Conservation (phyloP, 2,329 filamentous ascomycete genomes). For the Myotisia sp. region DNA sequence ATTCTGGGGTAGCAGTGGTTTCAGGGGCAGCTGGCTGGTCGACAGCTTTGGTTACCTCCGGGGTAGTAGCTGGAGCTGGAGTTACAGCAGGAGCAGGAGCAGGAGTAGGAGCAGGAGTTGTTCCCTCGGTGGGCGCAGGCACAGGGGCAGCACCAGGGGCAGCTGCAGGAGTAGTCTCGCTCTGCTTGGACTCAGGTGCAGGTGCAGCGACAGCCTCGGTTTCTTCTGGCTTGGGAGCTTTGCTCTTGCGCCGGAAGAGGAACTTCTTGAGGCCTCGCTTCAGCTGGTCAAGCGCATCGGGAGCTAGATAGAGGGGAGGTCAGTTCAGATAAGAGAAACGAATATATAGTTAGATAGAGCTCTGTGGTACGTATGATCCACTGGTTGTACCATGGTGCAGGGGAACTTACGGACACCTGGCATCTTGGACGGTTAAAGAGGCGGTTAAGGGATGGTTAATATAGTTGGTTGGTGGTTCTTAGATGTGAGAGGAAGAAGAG, state of each 20-base stretch:
- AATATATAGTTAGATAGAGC: neutral
- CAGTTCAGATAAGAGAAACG: neutral
- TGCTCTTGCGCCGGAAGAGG: slow-evolving; percentile 21
- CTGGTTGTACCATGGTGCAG: neutral
- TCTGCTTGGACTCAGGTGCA: slow-evolving; percentile 9
- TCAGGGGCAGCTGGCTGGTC: slow-evolving; percentile 2
- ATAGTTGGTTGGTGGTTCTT: too few species aligned
- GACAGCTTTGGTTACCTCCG: neutral
- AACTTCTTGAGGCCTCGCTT: slow-evolving; percentile 23
- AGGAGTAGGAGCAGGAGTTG: slow-evolving; percentile 7
- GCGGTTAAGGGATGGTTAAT: neutral
- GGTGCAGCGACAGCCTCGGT: slow-evolving; percentile 7
- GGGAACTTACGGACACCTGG: slow-evolving; percentile 22
- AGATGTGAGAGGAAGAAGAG: neutral
- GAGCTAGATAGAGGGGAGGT: slow-evolving; percentile 14
- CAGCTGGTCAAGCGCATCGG: slow-evolving; percentile 20
- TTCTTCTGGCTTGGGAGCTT: slow-evolving; percentile 10
- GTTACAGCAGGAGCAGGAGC: slow-evolving; percentile 7
- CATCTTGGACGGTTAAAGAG: slow-evolving; percentile 15
- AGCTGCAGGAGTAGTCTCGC: slow-evolving; percentile 8
- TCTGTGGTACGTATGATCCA: neutral
- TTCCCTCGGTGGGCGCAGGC: slow-evolving; percentile 8
- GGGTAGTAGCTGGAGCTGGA: slow-evolving; percentile 7
- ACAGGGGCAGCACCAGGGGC: slow-evolving; percentile 9
- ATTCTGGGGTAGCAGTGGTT: slow-evolving; percentile 10